Percentiles rank a stretch among this genome's conserved stretches.
Evolutionary conservation across 1,284 basidiomycete species (phyloP).

Genomic region (Sporisorium iseilematis-ciliati): DNA sequence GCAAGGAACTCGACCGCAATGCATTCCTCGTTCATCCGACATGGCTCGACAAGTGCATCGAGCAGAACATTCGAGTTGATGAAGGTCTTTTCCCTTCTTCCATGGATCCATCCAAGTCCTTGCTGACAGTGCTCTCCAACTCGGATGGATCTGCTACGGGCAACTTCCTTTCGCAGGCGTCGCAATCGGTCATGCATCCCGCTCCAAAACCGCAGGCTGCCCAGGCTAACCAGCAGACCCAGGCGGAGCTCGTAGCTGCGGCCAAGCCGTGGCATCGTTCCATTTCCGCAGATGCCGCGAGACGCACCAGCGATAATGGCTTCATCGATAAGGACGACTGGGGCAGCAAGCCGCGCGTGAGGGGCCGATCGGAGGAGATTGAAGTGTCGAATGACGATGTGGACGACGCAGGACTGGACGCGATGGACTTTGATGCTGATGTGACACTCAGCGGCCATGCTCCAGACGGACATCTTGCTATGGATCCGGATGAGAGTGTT

Average conservation of each 20-base stretch:
- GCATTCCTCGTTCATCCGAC: conserved; percentile 41
- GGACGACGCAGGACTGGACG: background rate
- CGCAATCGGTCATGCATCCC: conserved; percentile 18
- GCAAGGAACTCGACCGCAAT: conserved; percentile 14
- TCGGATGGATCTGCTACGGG: conserved; percentile 45
- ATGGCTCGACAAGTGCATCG: conserved; percentile 51
- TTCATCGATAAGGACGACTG: background rate
- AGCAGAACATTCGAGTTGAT: conserved; percentile 39
- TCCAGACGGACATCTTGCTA: background rate
- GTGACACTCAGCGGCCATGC: conserved; percentile 31
- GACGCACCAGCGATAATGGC: background rate
- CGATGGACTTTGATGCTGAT: conserved; percentile 23
- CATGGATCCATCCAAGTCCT: conserved; percentile 36
- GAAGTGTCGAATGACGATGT: background rate
- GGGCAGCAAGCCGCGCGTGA: background rate
- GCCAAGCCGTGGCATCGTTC: conserved; percentile 51
- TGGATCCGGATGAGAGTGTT: conserved; percentile 5
- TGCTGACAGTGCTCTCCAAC: conserved; percentile 40
- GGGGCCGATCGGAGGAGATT: conserved; percentile 29
- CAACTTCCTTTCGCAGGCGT: conserved; percentile 42
- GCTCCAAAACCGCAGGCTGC: background rate
- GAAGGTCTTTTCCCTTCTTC: conserved; percentile 44
- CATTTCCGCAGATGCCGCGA: conserved; percentile 38
- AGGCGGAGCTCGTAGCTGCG: conserved; percentile 32
- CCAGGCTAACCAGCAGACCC: conserved; percentile 17